Percentiles rank a stretch among this genome's conserved stretches.
phyloP scores from a whole-genome alignment of 2,329 filamentous ascomycete species.

The Tolypocladium nubicola region DNA sequence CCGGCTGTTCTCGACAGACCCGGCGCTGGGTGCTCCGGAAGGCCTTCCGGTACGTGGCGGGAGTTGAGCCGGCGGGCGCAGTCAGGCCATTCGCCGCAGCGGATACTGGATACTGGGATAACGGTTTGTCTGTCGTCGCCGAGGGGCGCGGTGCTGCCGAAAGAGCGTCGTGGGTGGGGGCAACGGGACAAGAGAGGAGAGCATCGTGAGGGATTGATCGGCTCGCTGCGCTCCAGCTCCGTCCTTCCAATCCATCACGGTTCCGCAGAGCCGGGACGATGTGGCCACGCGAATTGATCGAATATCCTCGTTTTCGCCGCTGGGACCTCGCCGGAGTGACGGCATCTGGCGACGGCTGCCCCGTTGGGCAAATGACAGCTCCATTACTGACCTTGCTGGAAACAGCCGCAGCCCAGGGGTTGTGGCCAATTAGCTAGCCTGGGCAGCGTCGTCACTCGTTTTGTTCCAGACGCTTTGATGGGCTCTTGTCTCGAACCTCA shows the following conservation, averaged over 20 bases:
- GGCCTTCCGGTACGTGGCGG: not conserved
- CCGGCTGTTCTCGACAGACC: not conserved
- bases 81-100: not conserved
- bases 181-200: not conserved
- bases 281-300: not conserved
- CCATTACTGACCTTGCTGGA: not conserved
- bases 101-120: not conserved
- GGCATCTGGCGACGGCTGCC: not conserved
- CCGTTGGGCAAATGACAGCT: not conserved
- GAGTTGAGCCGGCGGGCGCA: not conserved
- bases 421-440: not conserved
- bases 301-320: not conserved
- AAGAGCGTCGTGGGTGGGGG: too few species aligned
- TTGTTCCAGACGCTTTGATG: not conserved
- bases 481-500: not conserved
- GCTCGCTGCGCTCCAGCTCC: not conserved
- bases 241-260: not conserved
- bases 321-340: not conserved
- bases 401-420: not conserved
- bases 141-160: not conserved
- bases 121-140: not conserved
- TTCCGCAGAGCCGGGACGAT: not conserved
- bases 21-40: not conserved
- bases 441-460: not conserved
- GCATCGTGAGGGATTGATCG: not conserved